Evolutionary conservation across 2,329 filamentous ascomycete species (phyloP), one percentile per base, ranked within the genome.

Genomic region (Dothideomycetes sp.): DNA sequence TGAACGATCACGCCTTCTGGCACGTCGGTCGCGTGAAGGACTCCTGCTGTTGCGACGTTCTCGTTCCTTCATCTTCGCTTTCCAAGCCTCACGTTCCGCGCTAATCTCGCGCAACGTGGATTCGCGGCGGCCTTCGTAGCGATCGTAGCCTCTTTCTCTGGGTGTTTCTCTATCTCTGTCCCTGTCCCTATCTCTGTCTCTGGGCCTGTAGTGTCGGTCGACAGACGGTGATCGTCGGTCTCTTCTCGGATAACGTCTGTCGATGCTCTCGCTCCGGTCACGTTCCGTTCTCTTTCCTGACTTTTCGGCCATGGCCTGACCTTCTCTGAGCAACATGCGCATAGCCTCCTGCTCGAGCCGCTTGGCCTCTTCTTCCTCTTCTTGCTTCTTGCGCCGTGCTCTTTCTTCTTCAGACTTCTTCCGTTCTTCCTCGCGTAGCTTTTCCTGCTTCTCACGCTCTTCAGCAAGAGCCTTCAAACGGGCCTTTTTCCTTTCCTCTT

Each of bases 341-440:
- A 76, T 58, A 9, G 73, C 73, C 25, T 69, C 63, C 46, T 72
- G 68, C 50, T 76, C 73, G 32, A 77, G 53, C 13, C 69, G 65
- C 53, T 75, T 73, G 44, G 75, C 70, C 34, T 73, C 64, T 32
- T 61, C 57, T 43, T 52, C 62, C 47, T 45, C 60, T 4, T 56
- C 51, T 30, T 62, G 58, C 23, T 60, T 60, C 58, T 49, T 63
- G 11, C 55, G 51, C 32, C 63, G 53, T 44, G 64, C 64, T 47
- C 61, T 56, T 44, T 71, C 68, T 37, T 65, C 63, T 41, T 71
- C 65, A 22, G 67, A 61, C 55, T 59, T 53, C 60, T 63, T 66
- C 43, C 74, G 68, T 33, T 74, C 69, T 34, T 77, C 70, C 30
- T 74, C 74, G 10, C 52, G 51, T 41, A 61, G 59, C 43, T 59